A percentile compares a stretch with the other conserved stretches of the same genome.
These are phyloP conservation scores for Lentinula novae-zelandiae DNA, from an alignment of 1,284 basidiomycete species.

Conservation along the genomic window DNA sequence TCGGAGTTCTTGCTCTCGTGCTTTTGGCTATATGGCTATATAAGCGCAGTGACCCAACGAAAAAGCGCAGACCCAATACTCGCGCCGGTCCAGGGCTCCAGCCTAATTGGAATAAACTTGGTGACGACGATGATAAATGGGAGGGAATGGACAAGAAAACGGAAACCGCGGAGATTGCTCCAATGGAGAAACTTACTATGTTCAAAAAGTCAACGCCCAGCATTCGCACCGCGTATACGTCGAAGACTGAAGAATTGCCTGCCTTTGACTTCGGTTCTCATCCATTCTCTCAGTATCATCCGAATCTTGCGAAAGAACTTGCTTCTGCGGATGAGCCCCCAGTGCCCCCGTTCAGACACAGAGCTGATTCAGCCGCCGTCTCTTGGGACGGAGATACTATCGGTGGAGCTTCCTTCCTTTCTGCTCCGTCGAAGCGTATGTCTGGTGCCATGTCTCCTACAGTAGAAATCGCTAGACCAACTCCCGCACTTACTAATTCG, in stretches of 20 bases:
- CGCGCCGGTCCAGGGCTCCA: slow-evolving; percentile 10
- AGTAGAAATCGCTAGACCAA: slow-evolving; percentile 53
- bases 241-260: slow-evolving; percentile 34
- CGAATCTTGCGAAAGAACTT: slow-evolving; percentile 51
- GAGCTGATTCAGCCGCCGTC: slow-evolving; percentile 33
- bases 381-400: slow-evolving; percentile 57
- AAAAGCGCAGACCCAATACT: slow-evolving; percentile 8
- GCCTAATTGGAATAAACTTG: slow-evolving; percentile 37
- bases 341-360: slow-evolving; percentile 40
- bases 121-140: slow-evolving; percentile 42
- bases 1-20: slow-evolving; percentile 40
- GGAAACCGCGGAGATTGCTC: slow-evolving; percentile 24
- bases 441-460: slow-evolving; percentile 43
- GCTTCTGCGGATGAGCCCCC: slow-evolving; percentile 33
- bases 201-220: slow-evolving; percentile 62
- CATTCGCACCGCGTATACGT: slow-evolving; percentile 31
- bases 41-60: slow-evolving; percentile 33
- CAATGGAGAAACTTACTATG: slow-evolving; percentile 59
- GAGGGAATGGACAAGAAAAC: slow-evolving; percentile 33
- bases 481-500: slow-evolving; percentile 48
- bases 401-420: slow-evolving; percentile 47
- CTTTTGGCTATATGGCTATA: slow-evolving; percentile 46
- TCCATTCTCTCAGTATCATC: slow-evolving; percentile 49
- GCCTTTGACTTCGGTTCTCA: slow-evolving; percentile 31
- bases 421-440: slow-evolving; percentile 35